Base-by-base conservation (phyloP, 2,329 filamentous ascomycete genomes). In the Ophiostoma novo-ulmi region DNA sequence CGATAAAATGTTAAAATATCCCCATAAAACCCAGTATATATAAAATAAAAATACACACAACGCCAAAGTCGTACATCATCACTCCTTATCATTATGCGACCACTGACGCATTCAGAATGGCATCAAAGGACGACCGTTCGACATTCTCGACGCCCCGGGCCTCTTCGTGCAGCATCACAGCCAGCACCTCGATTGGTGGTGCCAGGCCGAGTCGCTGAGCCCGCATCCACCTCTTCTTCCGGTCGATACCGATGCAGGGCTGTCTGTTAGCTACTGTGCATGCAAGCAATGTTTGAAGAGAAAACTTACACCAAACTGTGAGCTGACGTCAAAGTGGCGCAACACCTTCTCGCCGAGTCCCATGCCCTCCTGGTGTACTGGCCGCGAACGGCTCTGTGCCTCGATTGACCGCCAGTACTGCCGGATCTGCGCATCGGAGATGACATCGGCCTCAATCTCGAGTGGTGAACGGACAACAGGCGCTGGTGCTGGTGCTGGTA, bases 241-340 rank as follows among this genome's bases (percentile, higher is more conserved):
- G 88, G 52, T 88, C 81, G 69, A 94, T 92, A 8, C 95, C 95
- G 69, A 97, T 91, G 77, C 92, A 97, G 1, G 95, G 95, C 92
- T 97, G 76, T 64, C 70, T 7, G 26, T 67, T 71, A 70, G 70
- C 70, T 36, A 1, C 3, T 38, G 14, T 17, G 3, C 31, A 31
- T 31, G 31, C 31, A 31, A 31, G 31, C 31, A 31, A 31, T 13
- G 35, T n/a, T 11, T 38, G 17, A 22, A 7, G 10, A 11, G 3
- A 1, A 39, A n/a, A 88, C 91, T 82, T 87, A 97, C 93, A 71
- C 95, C 95, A 79, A 92, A 99, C 76, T 97, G 92, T 72, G 87
- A 92, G 77, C 90, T 95, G 74, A 97, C 90, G 78, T 99, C 95
- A 80, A 95, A 99, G 78, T 97, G 92, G 73, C 94, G 85, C 76